Evolutionary conservation across 2,329 filamentous ascomycete genomes (phyloP), one percentile per base, ranked within the genome.

Genomic region (Davidsoniella eucalypti): DNA sequence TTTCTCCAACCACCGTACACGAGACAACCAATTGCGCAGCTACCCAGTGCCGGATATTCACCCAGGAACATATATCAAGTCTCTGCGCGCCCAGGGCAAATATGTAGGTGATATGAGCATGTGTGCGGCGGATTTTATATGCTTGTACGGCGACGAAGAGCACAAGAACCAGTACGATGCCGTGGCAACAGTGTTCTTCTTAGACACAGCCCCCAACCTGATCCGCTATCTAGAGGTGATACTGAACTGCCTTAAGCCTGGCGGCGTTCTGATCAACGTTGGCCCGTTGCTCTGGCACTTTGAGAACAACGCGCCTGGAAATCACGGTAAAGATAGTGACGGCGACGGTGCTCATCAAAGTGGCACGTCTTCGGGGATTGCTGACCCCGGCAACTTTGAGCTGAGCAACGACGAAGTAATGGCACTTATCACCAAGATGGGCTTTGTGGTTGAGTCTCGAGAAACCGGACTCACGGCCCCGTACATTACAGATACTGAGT

Each of bases 241-340:
- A 50, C 69, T 68, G 40, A 76, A 84, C 60, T 93, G 88, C 59
- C 72, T 98, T 46, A 78, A 75, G 56, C 70, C 77, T 0, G 84
- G 83, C 23, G 92, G 92, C 0, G 59, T 94, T 3, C 84, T 94
- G 69, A 75, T 94, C 60, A 98, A 98, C 60, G 69, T 94, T 21
- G 92, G 92, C 0, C 92, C 92, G 0, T 66, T 98, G 50, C 69
- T 96, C 39, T 98, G 92, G 92, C 93, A 98, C 63, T 96, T 93
- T 62, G 87, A 93, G 61, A 82, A 87, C 56, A 75, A 81, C 40
- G 71, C 76, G 1, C 76, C 75, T 0, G 74, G 76, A 38, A 71
- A 73, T 56, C 69, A 76, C 58, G 68, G 73, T 10, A 66, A 69
- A 39, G 69, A 73, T 33, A 66, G 69, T 37, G 70, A 73, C 48